Percentiles rank a stretch among this genome's conserved stretches.
These are phyloP conservation scores for Entoloma clypeatum DNA, from an alignment of 1,284 basidiomycete species.

Conservation along the genomic window DNA sequence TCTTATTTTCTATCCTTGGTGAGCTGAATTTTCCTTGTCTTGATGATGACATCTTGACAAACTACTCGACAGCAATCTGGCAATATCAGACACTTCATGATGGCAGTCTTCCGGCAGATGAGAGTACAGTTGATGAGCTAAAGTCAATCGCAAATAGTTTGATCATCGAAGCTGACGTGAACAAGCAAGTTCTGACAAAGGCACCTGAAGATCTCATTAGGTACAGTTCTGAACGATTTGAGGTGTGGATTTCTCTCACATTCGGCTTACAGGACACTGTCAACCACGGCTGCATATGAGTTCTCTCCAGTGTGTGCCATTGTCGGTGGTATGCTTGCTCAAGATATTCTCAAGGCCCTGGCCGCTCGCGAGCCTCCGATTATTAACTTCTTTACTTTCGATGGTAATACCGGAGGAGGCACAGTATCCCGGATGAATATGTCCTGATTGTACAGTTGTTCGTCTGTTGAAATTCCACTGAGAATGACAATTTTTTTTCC, in stretches of 20 bases:
- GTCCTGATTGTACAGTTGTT: conserved; percentile 28
- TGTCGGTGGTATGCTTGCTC: conserved; percentile 89
- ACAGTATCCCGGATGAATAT: conserved; percentile 56
- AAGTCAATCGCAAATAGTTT: conserved; percentile 58
- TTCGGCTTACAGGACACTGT: conserved; percentile 44
- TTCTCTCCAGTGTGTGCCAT: conserved; percentile 90
- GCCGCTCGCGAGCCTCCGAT: conserved; percentile 89
- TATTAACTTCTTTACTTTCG: conserved; percentile 89
- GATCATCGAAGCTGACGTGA: conserved; percentile 61
- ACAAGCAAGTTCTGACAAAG: conserved; percentile 57
- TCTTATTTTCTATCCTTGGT: conserved; percentile 75
- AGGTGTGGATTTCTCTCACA: conserved; percentile 11
- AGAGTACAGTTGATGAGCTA: conserved; percentile 52
- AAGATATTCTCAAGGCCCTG: conserved; percentile 91
- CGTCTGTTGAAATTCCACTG: conserved; percentile 8
- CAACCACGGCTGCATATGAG: conserved; percentile 74
- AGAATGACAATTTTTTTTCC: conserved; percentile 15
- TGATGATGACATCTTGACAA: conserved; percentile 6
- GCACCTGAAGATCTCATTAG: conserved; percentile 56
- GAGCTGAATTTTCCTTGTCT: conserved; percentile 20
- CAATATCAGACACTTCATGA: conserved; percentile 68
- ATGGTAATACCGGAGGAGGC: conserved; percentile 75
- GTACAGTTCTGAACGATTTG: conserved; percentile 32
- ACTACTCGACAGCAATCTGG: conserved; percentile 64
- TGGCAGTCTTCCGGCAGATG: conserved; percentile 52